These are phyloP conservation scores for Malus fusca DNA, from an alignment of 306 rosid species.

Conservation along the genomic window DNA sequence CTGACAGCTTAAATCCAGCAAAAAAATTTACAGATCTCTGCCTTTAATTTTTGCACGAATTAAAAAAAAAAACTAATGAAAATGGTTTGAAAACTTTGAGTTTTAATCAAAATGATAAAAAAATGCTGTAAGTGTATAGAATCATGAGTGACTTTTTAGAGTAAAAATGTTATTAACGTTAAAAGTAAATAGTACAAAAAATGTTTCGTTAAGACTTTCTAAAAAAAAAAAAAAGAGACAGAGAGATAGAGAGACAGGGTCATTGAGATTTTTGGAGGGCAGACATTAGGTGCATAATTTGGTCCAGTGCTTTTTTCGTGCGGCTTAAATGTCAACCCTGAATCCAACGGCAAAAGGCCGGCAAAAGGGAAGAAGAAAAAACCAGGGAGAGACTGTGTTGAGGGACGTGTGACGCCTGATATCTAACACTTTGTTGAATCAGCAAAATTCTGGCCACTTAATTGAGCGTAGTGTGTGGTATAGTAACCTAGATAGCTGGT, in stretches of 20 bases:
- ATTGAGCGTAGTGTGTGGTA: not conserved
- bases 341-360: conserved; percentile 26
- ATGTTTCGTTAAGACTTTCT: no score
- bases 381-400: conserved; percentile 16
- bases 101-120: no score
- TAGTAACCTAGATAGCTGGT: not conserved
- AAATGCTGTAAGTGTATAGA: no score
- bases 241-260: not conserved
- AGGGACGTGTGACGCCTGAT: conserved; percentile 22
- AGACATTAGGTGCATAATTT: conserved; percentile 1
- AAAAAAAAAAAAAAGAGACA: no score
- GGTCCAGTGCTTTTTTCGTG: conserved; percentile 12
- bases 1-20: not conserved
- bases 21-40: not conserved
- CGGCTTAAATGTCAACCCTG: conserved; percentile 31
- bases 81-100: no score
- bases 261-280: not conserved
- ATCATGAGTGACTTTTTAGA: no score
- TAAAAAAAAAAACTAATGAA: not conserved
- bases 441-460: not conserved
- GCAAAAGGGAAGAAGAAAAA: conserved; percentile 10
- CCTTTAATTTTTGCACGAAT: not conserved
- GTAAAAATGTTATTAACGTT: no score
- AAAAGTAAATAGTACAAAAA: no score
- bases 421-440: not conserved